Conservation (phyloP, 2,329 filamentous ascomycete genomes). For the Colletotrichum siamense region DNA sequence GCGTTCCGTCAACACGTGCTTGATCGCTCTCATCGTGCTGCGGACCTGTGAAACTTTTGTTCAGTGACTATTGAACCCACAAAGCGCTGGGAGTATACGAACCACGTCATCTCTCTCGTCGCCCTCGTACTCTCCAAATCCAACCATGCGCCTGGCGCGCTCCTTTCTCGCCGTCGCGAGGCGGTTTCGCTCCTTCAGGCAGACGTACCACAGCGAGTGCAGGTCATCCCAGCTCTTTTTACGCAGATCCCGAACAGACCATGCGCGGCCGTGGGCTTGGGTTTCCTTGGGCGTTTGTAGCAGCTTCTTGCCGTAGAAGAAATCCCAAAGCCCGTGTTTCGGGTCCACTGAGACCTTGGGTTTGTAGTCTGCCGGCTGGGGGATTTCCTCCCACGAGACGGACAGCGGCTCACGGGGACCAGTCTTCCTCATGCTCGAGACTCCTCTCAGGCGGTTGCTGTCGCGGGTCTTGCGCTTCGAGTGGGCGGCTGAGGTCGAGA, state of each 20-base stretch:
- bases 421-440: slow-evolving; percentile 80
- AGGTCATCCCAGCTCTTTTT: slow-evolving; percentile 93
- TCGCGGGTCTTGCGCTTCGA: slow-evolving; percentile 67
- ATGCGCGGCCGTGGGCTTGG: slow-evolving; percentile 76
- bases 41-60: slow-evolving; percentile 61
- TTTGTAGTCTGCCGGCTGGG: slow-evolving; percentile 71
- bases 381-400: slow-evolving; percentile 74
- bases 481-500: slow-evolving; percentile 61
- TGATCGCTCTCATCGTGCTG: slow-evolving; percentile 81
- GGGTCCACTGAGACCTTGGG: slow-evolving; percentile 66
- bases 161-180: slow-evolving; percentile 80
- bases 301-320: slow-evolving; percentile 79
- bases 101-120: slow-evolving; percentile 70
- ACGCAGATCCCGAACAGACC: slow-evolving; percentile 85
- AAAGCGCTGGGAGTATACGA: slow-evolving; percentile 36
- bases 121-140: slow-evolving; percentile 76
- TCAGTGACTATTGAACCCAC: background rate
- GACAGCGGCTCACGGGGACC: slow-evolving; percentile 78
- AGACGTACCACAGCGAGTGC: slow-evolving; percentile 93
- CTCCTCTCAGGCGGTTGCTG: slow-evolving; percentile 79
- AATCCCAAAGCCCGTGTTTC: slow-evolving; percentile 89
- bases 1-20: slow-evolving; percentile 84
- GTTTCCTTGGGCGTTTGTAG: slow-evolving; percentile 76
- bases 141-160: slow-evolving; percentile 68
- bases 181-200: slow-evolving; percentile 87